Conservation (phyloP, 306 rosid species). For the Vigna mungo region DNA sequence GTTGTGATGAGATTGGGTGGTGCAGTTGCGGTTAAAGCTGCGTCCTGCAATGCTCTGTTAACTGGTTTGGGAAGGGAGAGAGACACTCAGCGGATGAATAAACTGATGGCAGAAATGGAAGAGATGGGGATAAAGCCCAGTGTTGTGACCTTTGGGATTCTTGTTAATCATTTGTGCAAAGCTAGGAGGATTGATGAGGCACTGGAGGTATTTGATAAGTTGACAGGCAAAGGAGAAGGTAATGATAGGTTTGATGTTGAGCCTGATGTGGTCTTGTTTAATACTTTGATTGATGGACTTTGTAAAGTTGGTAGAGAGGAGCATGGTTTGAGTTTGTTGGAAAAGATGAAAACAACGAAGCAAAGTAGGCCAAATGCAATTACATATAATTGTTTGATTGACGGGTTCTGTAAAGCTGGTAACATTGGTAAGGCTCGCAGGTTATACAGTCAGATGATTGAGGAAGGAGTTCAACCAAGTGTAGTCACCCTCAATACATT, state of each 20-base stretch:
- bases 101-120: constrained; percentile 69
- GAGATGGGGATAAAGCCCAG: constrained; percentile 61
- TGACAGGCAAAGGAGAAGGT: constrained; percentile 53
- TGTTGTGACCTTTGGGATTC: constrained; percentile 73
- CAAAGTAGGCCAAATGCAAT: constrained; percentile 55
- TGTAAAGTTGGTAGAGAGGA: constrained; percentile 90
- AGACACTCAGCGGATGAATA: constrained; percentile 64
- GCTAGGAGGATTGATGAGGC: constrained; percentile 78
- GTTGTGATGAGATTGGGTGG: constrained; percentile 60
- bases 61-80: constrained; percentile 61
- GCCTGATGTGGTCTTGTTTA: constrained; percentile 70
- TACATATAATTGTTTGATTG: constrained; percentile 82
- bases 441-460: constrained; percentile 67
- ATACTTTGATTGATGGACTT: constrained; percentile 81
- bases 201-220: constrained; percentile 58
- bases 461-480: constrained; percentile 58
- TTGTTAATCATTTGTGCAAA: constrained; percentile 69
- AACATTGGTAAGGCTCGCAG: constrained; percentile 61
- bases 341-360: constrained; percentile 61
- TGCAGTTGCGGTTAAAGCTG: constrained; percentile 56
- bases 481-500: constrained; percentile 73
- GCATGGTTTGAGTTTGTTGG: constrained; percentile 69
- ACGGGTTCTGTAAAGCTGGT: constrained; percentile 72
- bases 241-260: constrained; percentile 43
- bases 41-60: constrained; percentile 76